phyloP scores from a whole-genome alignment of 2,329 filamentous ascomycete genomes.

The Aspergillus sp. region DNA sequence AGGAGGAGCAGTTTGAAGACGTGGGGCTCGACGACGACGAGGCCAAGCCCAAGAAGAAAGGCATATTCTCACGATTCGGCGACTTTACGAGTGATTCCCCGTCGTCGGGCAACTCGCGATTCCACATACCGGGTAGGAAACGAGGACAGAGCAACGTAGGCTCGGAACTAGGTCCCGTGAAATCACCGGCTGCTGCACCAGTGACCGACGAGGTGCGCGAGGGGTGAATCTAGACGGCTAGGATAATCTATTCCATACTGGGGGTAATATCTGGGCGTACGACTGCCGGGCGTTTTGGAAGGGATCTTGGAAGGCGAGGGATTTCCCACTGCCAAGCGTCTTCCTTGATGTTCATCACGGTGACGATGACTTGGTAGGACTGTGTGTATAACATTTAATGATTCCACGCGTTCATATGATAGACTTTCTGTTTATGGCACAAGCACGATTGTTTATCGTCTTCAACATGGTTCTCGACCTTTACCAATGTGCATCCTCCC shows the following conservation, averaged over 20 bases:
- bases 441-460: background rate
- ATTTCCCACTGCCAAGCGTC: background rate
- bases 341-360: background rate
- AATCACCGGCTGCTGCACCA: constrained; percentile 26
- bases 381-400: background rate
- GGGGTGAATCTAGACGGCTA: constrained; percentile 1
- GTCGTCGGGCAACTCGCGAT: constrained; percentile 45
- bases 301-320: background rate
- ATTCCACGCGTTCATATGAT: background rate
- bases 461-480: background rate
- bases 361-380: background rate
- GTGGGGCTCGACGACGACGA: constrained; percentile 79
- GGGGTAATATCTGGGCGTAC: constrained; percentile 5
- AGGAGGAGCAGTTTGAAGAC: constrained; percentile 84
- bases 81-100: constrained; percentile 50
- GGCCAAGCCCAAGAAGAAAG: constrained; percentile 68
- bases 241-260: background rate
- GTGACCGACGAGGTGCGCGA: constrained; percentile 20
- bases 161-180: constrained; percentile 68
- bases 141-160: constrained; percentile 68
- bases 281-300: background rate
- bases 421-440: background rate
- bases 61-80: constrained; percentile 75
- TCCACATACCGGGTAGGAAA: constrained; percentile 71
- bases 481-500: background rate